These are phyloP conservation scores for Naganishia albida DNA, from an alignment of 1,284 basidiomycete species.

Conservation along the genomic window DNA sequence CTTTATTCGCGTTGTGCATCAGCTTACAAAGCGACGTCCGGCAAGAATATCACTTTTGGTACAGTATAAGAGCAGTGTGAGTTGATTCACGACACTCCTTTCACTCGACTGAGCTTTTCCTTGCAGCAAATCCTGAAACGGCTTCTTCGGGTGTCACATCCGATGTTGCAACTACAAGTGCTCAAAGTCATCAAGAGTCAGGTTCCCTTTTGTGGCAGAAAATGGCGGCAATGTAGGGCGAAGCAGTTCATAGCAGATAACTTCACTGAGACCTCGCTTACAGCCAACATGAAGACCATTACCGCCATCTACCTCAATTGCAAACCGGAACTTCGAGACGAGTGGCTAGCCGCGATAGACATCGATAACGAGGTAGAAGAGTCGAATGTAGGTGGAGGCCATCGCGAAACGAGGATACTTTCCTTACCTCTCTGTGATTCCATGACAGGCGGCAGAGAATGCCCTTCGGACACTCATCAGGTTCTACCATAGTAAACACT, in stretches of 20 bases:
- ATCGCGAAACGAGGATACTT: too few relatives aligned
- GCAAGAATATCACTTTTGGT: conserved; percentile 95
- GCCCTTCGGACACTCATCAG: conserved; percentile 92
- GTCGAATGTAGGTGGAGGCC: conserved; percentile 52
- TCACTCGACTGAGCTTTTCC: not conserved
- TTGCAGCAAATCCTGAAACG: conserved; percentile 87
- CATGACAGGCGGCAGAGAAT: conserved; percentile 63
- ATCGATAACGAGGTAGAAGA: conserved; percentile 81
- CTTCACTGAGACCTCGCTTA: not conserved
- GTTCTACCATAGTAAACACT: conserved; percentile 64
- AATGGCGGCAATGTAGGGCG: conserved; percentile 91
- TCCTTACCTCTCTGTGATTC: conserved; percentile 43
- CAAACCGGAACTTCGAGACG: conserved; percentile 91
- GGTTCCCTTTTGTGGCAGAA: conserved; percentile 95
- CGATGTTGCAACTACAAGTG: conserved; percentile 91
- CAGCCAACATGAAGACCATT: conserved; percentile 99
- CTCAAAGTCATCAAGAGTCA: conserved; percentile 98
- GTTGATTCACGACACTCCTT: conserved; percentile 42
- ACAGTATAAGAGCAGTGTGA: conserved; percentile 95
- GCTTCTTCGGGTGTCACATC: conserved; percentile 88
- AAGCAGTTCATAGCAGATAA: too few relatives aligned
- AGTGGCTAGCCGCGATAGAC: conserved; percentile 94
- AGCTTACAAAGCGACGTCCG: conserved; percentile 89
- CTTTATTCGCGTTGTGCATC: conserved; percentile 97
- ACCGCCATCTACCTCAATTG: conserved; percentile 98